Conservation (phyloP, 1,284 basidiomycete genomes). For the Phenoliferia sp. region DNA sequence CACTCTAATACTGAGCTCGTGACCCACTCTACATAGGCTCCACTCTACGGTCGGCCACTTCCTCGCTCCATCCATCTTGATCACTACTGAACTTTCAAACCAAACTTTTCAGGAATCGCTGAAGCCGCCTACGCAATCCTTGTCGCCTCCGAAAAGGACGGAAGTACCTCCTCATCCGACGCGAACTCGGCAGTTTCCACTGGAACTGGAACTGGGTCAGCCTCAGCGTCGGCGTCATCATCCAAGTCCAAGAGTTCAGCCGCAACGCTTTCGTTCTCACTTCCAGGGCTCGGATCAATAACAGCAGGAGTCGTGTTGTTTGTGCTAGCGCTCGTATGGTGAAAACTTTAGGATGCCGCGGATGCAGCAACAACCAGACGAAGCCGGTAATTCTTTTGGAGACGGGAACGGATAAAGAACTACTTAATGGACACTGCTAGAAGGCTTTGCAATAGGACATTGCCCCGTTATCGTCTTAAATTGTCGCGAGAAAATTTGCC, state of each 20-base stretch:
- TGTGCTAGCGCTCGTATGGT: no score
- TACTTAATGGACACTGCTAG: no score
- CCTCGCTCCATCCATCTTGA: background rate
- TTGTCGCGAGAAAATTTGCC: no score
- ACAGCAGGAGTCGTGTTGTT: no score
- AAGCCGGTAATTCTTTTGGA: no score
- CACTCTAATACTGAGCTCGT: background rate
- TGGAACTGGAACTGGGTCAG: background rate
- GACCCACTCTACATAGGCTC: background rate
- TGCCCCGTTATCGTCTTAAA: no score
- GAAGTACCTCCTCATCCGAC: background rate
- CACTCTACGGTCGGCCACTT: background rate
- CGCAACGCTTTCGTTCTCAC: no score
- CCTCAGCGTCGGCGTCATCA: background rate
- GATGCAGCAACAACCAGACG: no score
- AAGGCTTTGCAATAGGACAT: no score
- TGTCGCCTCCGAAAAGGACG: background rate
- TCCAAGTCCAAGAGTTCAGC: background rate
- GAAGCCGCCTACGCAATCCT: conserved; percentile 1
- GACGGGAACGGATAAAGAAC: no score
- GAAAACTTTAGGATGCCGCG: no score
- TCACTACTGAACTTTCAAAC: background rate
- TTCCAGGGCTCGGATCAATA: no score
- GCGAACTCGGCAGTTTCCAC: background rate
- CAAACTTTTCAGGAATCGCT: background rate